A percentile compares a stretch with the other conserved stretches of the same genome.
Conservation (phyloP, 257 asterid genomes). For the Jacaranda mimosifolia region DNA sequence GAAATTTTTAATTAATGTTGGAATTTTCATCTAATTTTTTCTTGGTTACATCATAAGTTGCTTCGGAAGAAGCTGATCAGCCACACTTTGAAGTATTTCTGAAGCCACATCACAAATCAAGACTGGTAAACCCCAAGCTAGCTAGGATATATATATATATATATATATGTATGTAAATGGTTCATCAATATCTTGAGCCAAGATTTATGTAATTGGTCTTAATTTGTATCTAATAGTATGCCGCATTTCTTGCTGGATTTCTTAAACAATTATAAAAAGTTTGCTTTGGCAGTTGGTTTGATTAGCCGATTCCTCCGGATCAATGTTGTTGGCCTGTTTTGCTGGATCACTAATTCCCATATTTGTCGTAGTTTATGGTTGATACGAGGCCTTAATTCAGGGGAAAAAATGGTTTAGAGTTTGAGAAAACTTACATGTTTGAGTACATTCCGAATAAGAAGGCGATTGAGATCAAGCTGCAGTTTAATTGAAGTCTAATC, state of each 20-base stretch:
- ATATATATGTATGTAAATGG: too few relatives aligned
- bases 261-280: not conserved
- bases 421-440: slow-evolving; percentile 28
- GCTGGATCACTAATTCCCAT: not conserved
- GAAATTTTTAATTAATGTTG: too few relatives aligned
- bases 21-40: too few relatives aligned
- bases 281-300: slow-evolving; percentile 26
- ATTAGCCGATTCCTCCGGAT: not conserved
- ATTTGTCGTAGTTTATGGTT: not conserved
- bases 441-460: slow-evolving; percentile 26
- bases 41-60: too few relatives aligned
- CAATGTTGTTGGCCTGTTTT: slow-evolving; percentile 20
- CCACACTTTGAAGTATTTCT: not conserved
- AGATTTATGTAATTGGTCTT: not conserved
- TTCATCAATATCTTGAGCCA: not conserved
- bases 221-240: not conserved
- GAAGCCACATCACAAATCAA: not conserved
- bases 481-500: not conserved
- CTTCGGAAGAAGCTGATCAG: not conserved
- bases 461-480: slow-evolving; percentile 24
- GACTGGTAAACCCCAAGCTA: slow-evolving; percentile 28
- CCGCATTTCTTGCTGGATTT: not conserved
- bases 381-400: slow-evolving; percentile 37
- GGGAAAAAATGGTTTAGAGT: slow-evolving; percentile 10
- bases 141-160: too few relatives aligned